Evolutionary conservation across 768 basidiomycete species (phyloP).

Genomic region (Saitozyma sp.): DNA sequence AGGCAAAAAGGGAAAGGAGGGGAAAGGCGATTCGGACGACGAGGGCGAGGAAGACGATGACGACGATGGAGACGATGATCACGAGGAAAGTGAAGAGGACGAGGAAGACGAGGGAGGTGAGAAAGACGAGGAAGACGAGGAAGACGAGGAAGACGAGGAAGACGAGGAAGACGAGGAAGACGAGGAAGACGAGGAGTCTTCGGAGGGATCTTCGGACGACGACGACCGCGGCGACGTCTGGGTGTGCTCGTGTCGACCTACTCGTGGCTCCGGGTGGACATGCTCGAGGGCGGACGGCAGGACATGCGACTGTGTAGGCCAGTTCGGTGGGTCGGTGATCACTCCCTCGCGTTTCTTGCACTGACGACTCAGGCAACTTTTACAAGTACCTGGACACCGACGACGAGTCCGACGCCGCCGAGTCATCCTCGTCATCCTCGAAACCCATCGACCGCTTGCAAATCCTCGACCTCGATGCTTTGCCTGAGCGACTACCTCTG

Average conservation of each 20-base stretch:
- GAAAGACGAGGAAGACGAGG: conserved; percentile 1
- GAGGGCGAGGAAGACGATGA: too few species aligned
- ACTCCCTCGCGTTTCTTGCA: not conserved
- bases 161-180: conserved; percentile 8
- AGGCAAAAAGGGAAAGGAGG: too few species aligned
- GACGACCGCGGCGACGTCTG: conserved; percentile 1
- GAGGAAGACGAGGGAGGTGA: not conserved
- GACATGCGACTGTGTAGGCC: conserved; percentile 36
- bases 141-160: not conserved
- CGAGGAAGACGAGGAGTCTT: not conserved
- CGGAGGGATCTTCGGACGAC: not conserved
- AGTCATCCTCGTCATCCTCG: too few species aligned
- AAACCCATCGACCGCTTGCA: not conserved
- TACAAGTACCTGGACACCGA: conserved; percentile 10
- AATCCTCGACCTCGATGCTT: conserved; percentile 36
- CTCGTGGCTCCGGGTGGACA: not conserved
- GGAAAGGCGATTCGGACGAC: too few species aligned
- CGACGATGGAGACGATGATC: too few species aligned
- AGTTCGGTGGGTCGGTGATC: conserved; percentile 24
- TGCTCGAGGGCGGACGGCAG: conserved; percentile 27
- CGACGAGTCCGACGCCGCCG: not conserved
- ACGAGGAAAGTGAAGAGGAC: too few species aligned
- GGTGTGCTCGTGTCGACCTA: not conserved
- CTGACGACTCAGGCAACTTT: conserved; percentile 36
- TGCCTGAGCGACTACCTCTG: conserved; percentile 45